Percentiles rank a stretch among this genome's conserved stretches.
These are phyloP conservation scores for Phialocephala subalpina DNA, from an alignment of 2,329 filamentous ascomycete species.

Conservation along the genomic window DNA sequence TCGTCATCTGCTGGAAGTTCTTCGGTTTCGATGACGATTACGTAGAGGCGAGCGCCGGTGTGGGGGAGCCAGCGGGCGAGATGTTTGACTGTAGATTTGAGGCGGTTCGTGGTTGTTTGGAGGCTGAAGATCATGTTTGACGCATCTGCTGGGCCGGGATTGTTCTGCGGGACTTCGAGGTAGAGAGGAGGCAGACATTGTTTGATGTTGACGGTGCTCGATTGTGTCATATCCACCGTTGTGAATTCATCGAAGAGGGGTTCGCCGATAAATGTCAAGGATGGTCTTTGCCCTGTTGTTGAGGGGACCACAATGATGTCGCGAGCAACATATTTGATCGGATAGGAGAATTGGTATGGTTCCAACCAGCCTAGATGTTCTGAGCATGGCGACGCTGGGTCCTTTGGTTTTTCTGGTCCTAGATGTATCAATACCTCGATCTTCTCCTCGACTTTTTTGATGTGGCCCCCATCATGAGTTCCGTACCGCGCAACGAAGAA, in stretches of 20 bases:
- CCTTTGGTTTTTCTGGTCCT: conserved; percentile 15
- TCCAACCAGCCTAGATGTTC: conserved; percentile 41
- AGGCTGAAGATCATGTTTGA: conserved; percentile 60
- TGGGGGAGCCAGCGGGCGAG: conserved; percentile 43
- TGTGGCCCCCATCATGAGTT: conserved; percentile 15
- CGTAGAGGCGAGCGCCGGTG: conserved; percentile 40
- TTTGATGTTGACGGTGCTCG: conserved; percentile 27
- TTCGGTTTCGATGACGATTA: conserved; percentile 42
- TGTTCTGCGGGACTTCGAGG: conserved; percentile 37
- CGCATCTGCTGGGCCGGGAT: conserved; percentile 49
- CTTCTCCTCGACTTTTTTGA: conserved; percentile 30
- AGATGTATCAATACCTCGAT: conserved; percentile 29
- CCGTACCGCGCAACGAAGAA: conserved; percentile 32
- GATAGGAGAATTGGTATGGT: conserved; percentile 40
- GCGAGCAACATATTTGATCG: conserved; percentile 40
- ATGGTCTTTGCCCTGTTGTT: conserved; percentile 29
- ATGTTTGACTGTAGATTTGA: conserved; percentile 42
- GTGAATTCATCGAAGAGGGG: conserved; percentile 38
- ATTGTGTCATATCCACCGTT: conserved; percentile 33
- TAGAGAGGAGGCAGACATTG: conserved; percentile 37
- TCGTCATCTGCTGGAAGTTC: conserved; percentile 35
- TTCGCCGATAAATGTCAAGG: conserved; percentile 37
- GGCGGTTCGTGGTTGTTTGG: conserved; percentile 41
- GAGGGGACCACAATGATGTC: conserved; percentile 37
- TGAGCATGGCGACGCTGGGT: conserved; percentile 25